These are phyloP conservation scores for Cicer pinnatifidum DNA, from an alignment of 306 rosid species.

Conservation along the genomic window DNA sequence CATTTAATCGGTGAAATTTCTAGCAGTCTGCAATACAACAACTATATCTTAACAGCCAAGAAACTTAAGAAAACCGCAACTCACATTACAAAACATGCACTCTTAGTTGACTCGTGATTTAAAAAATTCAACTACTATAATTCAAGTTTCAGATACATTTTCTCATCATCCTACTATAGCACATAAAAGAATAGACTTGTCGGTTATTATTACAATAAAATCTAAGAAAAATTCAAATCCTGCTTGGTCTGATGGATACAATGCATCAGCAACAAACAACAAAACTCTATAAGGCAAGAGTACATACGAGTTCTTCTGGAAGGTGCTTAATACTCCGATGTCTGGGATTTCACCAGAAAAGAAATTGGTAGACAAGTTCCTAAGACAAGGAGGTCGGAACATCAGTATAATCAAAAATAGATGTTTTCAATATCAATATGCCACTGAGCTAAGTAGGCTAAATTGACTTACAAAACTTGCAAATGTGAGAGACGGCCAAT, in stretches of 20 bases:
- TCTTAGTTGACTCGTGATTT: background rate
- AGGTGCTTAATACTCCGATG: slow-evolving; percentile 85
- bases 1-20: background rate
- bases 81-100: background rate
- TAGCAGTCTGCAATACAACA: background rate
- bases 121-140: background rate
- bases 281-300: background rate
- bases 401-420: slow-evolving; percentile 20
- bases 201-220: background rate
- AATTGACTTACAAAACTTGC: slow-evolving; percentile 68
- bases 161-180: background rate
- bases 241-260: background rate
- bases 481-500: slow-evolving; percentile 79
- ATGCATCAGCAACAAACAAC: background rate
- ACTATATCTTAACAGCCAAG: background rate
- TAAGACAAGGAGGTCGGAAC: slow-evolving; percentile 45
- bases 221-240: background rate
- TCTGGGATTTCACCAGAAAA: slow-evolving; percentile 96
- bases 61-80: background rate
- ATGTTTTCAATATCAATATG: slow-evolving; percentile 10
- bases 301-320: slow-evolving; percentile 76
- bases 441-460: slow-evolving; percentile 16
- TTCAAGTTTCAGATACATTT: slow-evolving; percentile 10
- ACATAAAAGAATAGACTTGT: background rate
- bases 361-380: slow-evolving; percentile 94